A percentile compares a stretch with the other conserved stretches of the same genome.
These are phyloP conservation scores for Ziziphus jujuba DNA, from an alignment of 306 rosid genomes.

Conservation along the genomic window DNA sequence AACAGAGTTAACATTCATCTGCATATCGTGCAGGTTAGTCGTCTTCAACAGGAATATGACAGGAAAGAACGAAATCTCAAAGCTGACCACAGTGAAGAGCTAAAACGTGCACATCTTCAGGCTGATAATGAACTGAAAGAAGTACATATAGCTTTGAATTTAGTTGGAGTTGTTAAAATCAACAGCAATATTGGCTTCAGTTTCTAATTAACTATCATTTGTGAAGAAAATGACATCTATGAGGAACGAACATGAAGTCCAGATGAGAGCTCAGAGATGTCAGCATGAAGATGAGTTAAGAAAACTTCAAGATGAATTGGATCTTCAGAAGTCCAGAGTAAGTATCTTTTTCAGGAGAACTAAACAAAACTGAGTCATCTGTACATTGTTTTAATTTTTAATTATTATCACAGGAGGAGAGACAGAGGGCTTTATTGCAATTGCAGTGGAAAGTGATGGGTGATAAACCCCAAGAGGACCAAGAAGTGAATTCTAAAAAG, in stretches of 20 bases:
- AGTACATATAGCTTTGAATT: constrained; percentile 39
- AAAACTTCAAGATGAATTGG: constrained; percentile 84
- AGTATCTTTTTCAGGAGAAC: constrained; percentile 21
- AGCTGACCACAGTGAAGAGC: constrained; percentile 59
- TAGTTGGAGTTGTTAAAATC: neutral
- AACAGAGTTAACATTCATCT: constrained; percentile 25
- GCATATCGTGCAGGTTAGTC: constrained; percentile 55
- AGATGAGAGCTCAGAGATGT: constrained; percentile 66
- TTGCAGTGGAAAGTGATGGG: constrained; percentile 98
- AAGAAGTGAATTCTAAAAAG: constrained; percentile 85
- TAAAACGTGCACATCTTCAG: constrained; percentile 55
- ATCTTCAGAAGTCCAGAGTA: constrained; percentile 90
- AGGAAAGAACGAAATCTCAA: constrained; percentile 49
- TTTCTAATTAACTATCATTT: constrained; percentile 20
- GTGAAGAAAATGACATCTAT: constrained; percentile 59
- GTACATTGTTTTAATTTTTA: constrained; percentile 11
- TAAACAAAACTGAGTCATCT: constrained; percentile 10
- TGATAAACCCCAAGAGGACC: constrained; percentile 79
- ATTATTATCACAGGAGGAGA: constrained; percentile 70
- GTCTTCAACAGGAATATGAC: constrained; percentile 63
- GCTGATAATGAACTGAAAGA: constrained; percentile 82
- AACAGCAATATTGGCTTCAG: constrained; percentile 13
- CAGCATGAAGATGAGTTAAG: constrained; percentile 80
- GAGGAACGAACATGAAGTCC: constrained; percentile 79
- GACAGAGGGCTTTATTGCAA: constrained; percentile 90